These are phyloP conservation scores for Serendipita sp. DNA, from an alignment of 768 basidiomycete genomes.

Conservation along the genomic window DNA sequence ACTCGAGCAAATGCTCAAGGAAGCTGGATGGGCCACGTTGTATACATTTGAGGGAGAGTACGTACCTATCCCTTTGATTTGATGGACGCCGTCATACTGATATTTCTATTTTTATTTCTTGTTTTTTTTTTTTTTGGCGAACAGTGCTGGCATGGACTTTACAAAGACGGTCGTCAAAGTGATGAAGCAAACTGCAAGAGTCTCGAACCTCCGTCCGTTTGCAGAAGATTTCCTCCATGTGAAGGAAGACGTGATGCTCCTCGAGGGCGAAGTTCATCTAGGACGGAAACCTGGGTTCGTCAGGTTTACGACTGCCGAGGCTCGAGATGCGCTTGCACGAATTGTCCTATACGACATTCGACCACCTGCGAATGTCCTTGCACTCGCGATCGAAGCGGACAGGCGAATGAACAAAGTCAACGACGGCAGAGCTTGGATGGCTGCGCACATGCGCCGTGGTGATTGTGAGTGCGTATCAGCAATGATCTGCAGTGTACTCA, in stretches of 20 bases:
- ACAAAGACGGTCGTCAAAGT: constrained; percentile 4
- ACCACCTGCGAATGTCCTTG: neutral
- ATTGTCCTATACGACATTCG: constrained; percentile 6
- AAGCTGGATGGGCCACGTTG: neutral
- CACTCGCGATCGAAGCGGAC: constrained; percentile 2
- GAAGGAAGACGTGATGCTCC: neutral
- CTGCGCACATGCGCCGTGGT: constrained; percentile 28
- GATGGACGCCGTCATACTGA: no score
- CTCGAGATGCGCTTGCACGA: constrained; percentile 4
- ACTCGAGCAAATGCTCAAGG: neutral
- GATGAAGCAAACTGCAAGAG: neutral
- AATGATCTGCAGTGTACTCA: neutral
- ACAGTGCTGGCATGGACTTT: neutral
- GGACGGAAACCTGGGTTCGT: constrained; percentile 6
- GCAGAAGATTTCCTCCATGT: neutral
- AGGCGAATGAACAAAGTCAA: constrained; percentile 4
- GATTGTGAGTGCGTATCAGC: constrained; percentile 21
- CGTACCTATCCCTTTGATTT: neutral
- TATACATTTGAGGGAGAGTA: constrained; percentile 5
- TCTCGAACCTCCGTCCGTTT: neutral
- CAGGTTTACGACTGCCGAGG: neutral
- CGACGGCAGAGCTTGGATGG: constrained; percentile 25
- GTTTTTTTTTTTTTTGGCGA: no score
- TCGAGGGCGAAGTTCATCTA: constrained; percentile 6
- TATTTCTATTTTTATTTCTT: neutral